Percentiles rank a stretch among this genome's conserved stretches.
These are phyloP conservation scores for Cinnamomum chago DNA, from an alignment of 164 flowering plant species.

Conservation along the genomic window DNA sequence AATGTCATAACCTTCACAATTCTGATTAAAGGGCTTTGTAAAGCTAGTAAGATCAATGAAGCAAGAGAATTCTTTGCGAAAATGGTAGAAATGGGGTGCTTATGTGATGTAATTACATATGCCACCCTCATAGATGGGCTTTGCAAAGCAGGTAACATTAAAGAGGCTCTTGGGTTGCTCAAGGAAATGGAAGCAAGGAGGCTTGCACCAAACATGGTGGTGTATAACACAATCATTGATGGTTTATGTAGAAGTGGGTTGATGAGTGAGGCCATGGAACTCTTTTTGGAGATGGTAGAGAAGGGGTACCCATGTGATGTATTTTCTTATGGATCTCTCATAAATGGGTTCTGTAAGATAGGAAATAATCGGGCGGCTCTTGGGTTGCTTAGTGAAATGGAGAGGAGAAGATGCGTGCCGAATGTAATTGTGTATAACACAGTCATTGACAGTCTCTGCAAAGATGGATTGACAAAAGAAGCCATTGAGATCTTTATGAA, in stretches of 20 bases:
- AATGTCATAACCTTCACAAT: constrained; percentile 2
- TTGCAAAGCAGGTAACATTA: background rate
- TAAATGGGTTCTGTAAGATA: background rate
- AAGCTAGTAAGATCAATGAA: background rate
- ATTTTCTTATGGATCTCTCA: background rate
- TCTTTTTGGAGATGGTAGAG: background rate
- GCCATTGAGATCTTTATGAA: background rate
- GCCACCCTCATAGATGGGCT: constrained; percentile 1
- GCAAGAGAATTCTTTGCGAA: background rate
- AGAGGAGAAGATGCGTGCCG: background rate
- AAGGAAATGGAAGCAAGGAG: constrained; percentile 1
- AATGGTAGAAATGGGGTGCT: background rate
- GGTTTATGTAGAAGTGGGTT: background rate
- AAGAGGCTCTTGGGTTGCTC: background rate
- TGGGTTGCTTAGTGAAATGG: background rate
- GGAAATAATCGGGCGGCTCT: background rate
- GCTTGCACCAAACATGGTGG: background rate
- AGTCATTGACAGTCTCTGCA: background rate
- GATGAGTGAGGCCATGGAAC: constrained; percentile 2
- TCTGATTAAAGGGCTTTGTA: constrained; percentile 13
- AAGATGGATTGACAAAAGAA: background rate
- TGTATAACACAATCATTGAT: background rate
- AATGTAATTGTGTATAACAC: background rate
- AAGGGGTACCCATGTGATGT: background rate
- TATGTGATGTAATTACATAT: background rate